phyloP scores from a whole-genome alignment of 805 yeast species.

The Saturnispora halmiae region DNA sequence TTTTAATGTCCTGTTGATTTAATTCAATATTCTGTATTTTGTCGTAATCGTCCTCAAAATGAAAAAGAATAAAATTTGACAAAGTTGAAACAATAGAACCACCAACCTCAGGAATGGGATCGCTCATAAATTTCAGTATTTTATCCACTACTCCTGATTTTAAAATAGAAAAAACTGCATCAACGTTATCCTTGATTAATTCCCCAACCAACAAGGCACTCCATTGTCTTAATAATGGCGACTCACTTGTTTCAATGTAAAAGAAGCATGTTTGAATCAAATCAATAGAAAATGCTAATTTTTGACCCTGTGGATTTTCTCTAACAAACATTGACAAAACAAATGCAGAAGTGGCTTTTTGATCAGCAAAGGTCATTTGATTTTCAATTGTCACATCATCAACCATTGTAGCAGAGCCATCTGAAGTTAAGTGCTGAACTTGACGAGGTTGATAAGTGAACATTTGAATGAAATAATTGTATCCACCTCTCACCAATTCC shows the following conservation, averaged over 20 bases:
- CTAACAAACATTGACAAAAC: constrained; percentile 77
- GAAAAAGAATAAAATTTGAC: constrained; percentile 46
- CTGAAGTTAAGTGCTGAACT: constrained; percentile 11
- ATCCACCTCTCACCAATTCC: constrained; percentile 88
- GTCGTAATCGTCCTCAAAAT: constrained; percentile 34
- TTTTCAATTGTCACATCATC: constrained; percentile 26
- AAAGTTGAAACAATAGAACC: constrained; percentile 73
- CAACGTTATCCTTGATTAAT: constrained; percentile 61
- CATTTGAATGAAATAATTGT: constrained; percentile 75
- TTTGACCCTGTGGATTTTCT: constrained; percentile 72
- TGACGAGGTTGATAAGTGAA: constrained; percentile 37
- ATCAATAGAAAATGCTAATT: constrained; percentile 66
- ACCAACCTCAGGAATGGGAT: constrained; percentile 93
- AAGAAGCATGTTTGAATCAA: constrained; percentile 56
- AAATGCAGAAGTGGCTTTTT: constrained; percentile 92
- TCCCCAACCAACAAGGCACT: constrained; percentile 71
- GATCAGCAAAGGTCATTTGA: constrained; percentile 51
- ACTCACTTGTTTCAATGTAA: constrained; percentile 64
- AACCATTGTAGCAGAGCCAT: constrained; percentile 24
- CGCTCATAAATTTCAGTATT: constrained; percentile 53
- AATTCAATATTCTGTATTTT: constrained; percentile 32
- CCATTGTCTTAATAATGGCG: constrained; percentile 90
- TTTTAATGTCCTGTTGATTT: constrained; percentile 57
- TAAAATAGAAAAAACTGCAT: constrained; percentile 63
- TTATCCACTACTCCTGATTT: constrained; percentile 54